These are phyloP conservation scores for Kernera saxatilis DNA, from an alignment of 345 rosid species.

Conservation along the genomic window DNA sequence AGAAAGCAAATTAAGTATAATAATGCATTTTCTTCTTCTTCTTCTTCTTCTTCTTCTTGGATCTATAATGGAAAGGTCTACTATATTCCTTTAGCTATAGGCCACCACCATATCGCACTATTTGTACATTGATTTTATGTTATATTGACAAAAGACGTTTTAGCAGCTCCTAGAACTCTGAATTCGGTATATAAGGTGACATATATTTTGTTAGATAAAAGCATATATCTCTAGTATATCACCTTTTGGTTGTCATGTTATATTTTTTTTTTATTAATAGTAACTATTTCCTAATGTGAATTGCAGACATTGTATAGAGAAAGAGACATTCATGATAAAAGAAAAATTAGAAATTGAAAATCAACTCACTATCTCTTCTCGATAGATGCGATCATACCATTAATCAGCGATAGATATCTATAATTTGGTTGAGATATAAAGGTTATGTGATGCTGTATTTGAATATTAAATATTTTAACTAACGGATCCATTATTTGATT, in stretches of 20 bases:
- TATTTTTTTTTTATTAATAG: no score
- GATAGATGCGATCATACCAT: neutral
- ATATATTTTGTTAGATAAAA: neutral
- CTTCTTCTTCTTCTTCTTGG: neutral
- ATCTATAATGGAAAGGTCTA: slow-evolving; percentile 4
- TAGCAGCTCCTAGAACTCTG: neutral
- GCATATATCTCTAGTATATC: neutral
- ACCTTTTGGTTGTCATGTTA: neutral
- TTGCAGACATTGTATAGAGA: neutral
- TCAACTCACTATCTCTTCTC: neutral
- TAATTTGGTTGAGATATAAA: neutral
- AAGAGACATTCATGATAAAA: neutral
- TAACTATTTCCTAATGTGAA: neutral
- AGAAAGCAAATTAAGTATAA: neutral
- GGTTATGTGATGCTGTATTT: neutral
- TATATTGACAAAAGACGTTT: neutral
- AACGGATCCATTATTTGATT: neutral
- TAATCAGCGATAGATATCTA: neutral
- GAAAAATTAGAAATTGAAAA: neutral
- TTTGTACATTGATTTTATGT: neutral
- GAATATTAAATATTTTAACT: neutral
- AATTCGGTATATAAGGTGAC: neutral
- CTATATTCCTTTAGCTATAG: neutral
- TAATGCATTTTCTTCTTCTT: neutral
- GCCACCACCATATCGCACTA: neutral